Base-by-base conservation (phyloP, 1,139 yeast species). In the Maudiozyma humilis region DNA sequence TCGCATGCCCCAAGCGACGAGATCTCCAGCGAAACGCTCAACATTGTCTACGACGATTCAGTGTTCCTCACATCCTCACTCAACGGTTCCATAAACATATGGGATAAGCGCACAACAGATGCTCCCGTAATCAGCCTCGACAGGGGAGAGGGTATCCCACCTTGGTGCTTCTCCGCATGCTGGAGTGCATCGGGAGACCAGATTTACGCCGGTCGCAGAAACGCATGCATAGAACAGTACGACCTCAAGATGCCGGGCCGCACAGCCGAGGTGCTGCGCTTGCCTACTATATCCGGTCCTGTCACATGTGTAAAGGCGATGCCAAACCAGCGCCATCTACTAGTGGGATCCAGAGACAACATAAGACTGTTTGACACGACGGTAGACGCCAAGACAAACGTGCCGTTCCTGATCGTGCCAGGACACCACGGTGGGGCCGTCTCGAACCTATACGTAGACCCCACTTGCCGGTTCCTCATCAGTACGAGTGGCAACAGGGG, bases 401-500 rank as follows among this genome's bases (percentile, higher is more conserved):
- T 65, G 31, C 80, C 82, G 16, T 77, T 78, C 54, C 58, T 70
- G 47, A 76, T 78, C 44, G 67, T 77, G 4, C 82, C 83, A 0
- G 82, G 83, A 2, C 82, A 76, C 55, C 83, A 78, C 56, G 84
- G 82, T 40, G 79, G 79, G 15, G 72, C 81, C 65, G 63, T 82
- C 65, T 66, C 95, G 70, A 75, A 78, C 42, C 67, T 84, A 51
- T 71, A 76, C 50, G 82, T 89, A 30, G 97, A 89, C 60, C 91
- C 88, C 35, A 83, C 91, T 1, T 88, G 94, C 38, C 69, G 91
- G 52, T 91, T 85, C 62, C 72, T 91, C 79, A 76, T 89, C 13
- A 82, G 95, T 58, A 82, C 97, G 1, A 84, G 95, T 63, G 98
- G 98, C 6, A 86, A 84, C 53, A 75, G 97, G 57, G 98, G 98